Conservation (phyloP, 164 flowering plant genomes). For the Tetrastigma voinierianum region DNA sequence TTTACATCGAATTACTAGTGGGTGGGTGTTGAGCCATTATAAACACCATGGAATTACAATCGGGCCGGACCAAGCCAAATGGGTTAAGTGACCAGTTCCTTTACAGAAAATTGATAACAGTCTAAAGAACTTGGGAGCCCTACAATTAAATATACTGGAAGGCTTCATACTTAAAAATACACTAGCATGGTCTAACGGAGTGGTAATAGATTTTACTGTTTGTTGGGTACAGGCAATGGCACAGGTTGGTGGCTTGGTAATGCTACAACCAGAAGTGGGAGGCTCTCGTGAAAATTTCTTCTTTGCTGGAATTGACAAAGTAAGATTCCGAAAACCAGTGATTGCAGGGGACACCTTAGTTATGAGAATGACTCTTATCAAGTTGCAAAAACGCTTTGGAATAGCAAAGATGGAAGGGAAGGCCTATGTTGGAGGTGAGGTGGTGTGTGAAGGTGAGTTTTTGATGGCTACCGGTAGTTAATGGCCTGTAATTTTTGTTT, state of each 20-base stretch:
- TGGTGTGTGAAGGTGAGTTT: conserved; percentile 97
- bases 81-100: no score
- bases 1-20: no score
- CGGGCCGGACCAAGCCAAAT: no score
- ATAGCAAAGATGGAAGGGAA: conserved; percentile 96
- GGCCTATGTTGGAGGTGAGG: conserved; percentile 89
- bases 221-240: conserved; percentile 81
- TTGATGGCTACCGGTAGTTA: conserved; percentile 79
- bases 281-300: conserved; percentile 84
- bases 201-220: conserved; percentile 1
- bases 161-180: no score
- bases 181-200: background rate
- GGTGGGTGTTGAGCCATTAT: no score
- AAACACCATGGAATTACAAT: no score
- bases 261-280: conserved; percentile 96
- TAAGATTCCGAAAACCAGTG: conserved; percentile 92
- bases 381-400: conserved; percentile 80
- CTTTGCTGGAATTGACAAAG: conserved; percentile 98
- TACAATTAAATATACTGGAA: no score
- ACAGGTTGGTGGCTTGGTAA: conserved; percentile 93
- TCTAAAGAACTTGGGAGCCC: no score
- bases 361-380: conserved; percentile 83
- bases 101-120: no score
- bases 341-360: conserved; percentile 93
- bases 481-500: conserved; percentile 10